Base-by-base conservation (phyloP, 2,329 filamentous ascomycete genomes). In the Verticillium zaregamsianum region DNA sequence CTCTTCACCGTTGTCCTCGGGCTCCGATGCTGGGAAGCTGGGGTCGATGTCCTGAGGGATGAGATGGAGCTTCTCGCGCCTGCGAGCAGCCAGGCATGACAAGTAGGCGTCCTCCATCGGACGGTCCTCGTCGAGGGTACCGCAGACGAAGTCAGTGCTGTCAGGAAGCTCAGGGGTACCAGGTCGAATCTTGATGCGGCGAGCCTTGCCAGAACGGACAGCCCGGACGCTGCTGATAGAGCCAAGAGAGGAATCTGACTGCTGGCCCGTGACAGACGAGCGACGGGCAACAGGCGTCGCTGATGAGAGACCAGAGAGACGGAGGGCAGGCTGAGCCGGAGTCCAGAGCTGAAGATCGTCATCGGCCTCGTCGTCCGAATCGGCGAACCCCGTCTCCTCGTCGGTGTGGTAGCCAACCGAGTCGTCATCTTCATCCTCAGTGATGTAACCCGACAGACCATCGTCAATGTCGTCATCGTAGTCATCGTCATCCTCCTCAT, bases 71-170 rank as follows among this genome's bases (percentile, higher is more conserved):
- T 93, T 97, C 67, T 90, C 88, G 56, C 89, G 89, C 68, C 93
- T 90, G 67, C 91, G 89, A 61, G 91, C 88, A 70, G 93, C 90
- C 62, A 96, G 83, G 69, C 90, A 92, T 2, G 91, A 91, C 61
- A 96, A 84, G 74, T 97, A 99, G 0, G 92, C 94, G 67, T 93
- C 92, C 73, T 99, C 95, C n/a, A 98, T 78, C 3, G 93, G 92
- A 55, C 92, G 88, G 71, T 99, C 95, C 75, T 99, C 95, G 67
- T 99, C 95, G 23, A 99, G 82, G 1, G 95, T 99, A 62, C 95
- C 95, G 71, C 95, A 98, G n/a, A 99, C 95, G 67, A 99, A 99
- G 74, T 99, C 95, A 15, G 95, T 98, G 76, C 93, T 97, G 74
- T 99, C 95, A 1, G 95, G 95, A 12, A 99, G 82, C 71, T 97